A percentile compares a stretch with the other conserved stretches of the same genome.
phyloP scores from a whole-genome alignment of 2,329 filamentous ascomycete species.

The Trichoderma pleuroti region DNA sequence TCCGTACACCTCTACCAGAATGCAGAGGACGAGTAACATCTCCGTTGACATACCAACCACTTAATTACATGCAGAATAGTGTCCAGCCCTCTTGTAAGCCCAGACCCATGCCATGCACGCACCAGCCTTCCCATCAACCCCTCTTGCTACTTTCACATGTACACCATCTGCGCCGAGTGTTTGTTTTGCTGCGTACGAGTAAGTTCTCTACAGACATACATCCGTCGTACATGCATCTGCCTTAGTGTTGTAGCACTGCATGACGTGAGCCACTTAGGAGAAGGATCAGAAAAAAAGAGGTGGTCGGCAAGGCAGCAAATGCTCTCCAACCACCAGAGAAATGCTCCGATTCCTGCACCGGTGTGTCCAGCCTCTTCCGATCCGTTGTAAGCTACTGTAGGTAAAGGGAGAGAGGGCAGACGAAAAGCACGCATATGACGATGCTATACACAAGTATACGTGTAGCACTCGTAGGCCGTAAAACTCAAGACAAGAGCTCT shows the following conservation, averaged over 20 bases:
- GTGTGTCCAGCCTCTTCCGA: background rate
- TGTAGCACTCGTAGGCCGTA: background rate
- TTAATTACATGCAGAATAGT: constrained; percentile 13
- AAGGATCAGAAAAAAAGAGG: background rate
- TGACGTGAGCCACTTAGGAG: background rate
- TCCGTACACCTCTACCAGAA: background rate
- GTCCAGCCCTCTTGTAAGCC: constrained; percentile 9
- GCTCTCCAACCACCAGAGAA: background rate
- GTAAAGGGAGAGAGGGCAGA: background rate
- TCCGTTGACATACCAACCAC: background rate
- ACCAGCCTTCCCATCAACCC: background rate
- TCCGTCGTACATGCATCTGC: background rate
- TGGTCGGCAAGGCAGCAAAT: background rate
- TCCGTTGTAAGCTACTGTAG: background rate
- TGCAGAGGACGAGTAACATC: background rate
- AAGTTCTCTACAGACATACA: constrained; percentile 13
- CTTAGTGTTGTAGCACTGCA: constrained; percentile 10
- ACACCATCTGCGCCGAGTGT: background rate
- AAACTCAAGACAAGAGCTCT: background rate
- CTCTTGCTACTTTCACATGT: background rate
- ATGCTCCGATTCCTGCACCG: background rate
- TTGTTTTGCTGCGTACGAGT: background rate
- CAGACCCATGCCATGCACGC: background rate
- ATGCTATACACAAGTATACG: background rate
- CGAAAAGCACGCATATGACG: background rate